Evolutionary conservation across 768 basidiomycete genomes (phyloP), one percentile per base, ranked within the genome.

Genomic region (Suillus decipiens): DNA sequence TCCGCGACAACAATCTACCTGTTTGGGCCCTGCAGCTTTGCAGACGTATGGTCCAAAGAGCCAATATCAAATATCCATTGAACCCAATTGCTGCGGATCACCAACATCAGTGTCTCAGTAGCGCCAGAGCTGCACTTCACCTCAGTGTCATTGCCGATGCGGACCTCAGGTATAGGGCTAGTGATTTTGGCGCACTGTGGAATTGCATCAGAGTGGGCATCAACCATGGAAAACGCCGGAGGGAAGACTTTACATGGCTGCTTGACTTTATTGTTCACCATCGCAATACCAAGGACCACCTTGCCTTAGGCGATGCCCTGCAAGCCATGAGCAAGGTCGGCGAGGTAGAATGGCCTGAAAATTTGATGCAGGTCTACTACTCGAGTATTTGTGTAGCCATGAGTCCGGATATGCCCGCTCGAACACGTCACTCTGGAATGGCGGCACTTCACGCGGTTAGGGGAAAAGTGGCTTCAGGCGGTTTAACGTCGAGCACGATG

Each of bases 191-290:
- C 14, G 53, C 41, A 22, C 2, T 57, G n/a, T 60, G 33, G 51
- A 33, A 53, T 11, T 53, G 31, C 31, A 19, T 31, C 10, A 33
- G 17, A 19, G 10, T 11, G 3, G 31, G 31, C 31, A 6, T 19
- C 2, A 31, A 17, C 5, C 28, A 51, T 14, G 50, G 28, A 51
- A 51, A 33, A 33, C 51, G 51, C 31, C 31, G 31, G 17, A 53
- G 2, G 51, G 51, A 53, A 53, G 56, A 58, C 37, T 45, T 15
- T 1, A 47, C 56, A 5, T 58, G 56, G 56, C 22, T 58, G 37
- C 56, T 45, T 15, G 56, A 58, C 15, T 58, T 58, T 12, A 43
- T 58, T 8, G 37, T 58, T 19, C 56, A 58, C 3, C 37, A 37
- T 19, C 56, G 28, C 5, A n/a, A 42, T 5, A 58, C 56, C 19